phyloP scores from a whole-genome alignment of 1,284 basidiomycete species.

The Cryptococcus wingfieldii region DNA sequence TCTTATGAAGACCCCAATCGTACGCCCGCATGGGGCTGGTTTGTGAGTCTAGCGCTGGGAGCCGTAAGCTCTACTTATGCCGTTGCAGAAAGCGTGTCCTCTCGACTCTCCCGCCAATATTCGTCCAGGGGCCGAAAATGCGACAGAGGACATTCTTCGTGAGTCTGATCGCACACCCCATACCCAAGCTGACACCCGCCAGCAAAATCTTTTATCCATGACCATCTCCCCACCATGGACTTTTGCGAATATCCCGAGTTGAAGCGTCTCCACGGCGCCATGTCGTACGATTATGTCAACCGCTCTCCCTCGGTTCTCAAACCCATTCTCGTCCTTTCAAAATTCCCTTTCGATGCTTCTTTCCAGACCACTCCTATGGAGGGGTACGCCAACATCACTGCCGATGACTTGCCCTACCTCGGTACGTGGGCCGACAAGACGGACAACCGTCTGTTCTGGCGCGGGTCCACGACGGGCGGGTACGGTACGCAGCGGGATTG shows the following conservation, averaged over 20 bases:
- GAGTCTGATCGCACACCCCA: constrained; percentile 9
- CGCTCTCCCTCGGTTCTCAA: constrained; percentile 45
- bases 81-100: constrained; percentile 42
- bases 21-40: constrained; percentile 46
- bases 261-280: constrained; percentile 47
- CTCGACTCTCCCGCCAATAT: constrained; percentile 45
- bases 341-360: constrained; percentile 45
- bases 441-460: constrained; percentile 49
- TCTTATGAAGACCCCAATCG: constrained; percentile 44
- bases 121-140: constrained; percentile 37
- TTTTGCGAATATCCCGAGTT: constrained; percentile 52
- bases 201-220: constrained; percentile 48
- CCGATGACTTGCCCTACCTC: constrained; percentile 27
- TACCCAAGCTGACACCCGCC: constrained; percentile 1
- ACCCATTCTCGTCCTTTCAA: constrained; percentile 46
- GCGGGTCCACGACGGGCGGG: constrained; percentile 49
- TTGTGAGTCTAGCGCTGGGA: constrained; percentile 28
- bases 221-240: constrained; percentile 52
- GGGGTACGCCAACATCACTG: constrained; percentile 42
- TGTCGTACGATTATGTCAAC: constrained; percentile 41
- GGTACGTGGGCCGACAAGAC: constrained; percentile 46
- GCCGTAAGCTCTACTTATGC: neutral
- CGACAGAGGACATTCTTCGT: constrained; percentile 33
- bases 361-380: constrained; percentile 46
- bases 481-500: constrained; percentile 44